Evolutionary conservation across 495 filamentous ascomycete species (phyloP), one percentile per base, ranked within the genome.

Genomic region (Lasiosphaeria ovina): DNA sequence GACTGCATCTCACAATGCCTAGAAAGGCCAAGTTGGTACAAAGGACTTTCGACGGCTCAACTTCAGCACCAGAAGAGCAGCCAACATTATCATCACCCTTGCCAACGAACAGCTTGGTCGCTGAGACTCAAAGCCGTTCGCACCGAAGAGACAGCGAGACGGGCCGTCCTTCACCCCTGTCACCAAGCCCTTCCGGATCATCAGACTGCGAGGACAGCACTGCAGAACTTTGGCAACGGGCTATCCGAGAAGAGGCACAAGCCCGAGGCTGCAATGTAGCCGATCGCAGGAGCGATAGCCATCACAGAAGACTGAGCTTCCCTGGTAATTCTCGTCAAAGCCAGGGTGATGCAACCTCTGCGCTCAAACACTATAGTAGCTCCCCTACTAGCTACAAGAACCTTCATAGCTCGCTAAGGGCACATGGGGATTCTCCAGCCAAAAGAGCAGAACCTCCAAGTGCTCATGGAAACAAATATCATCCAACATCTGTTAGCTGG

Each of bases 1-100:
- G 66, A 36, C 59, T 78, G 3, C 73, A 75, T 54, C 58, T 76
- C 3, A 65, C 66, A 6, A 61, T 72, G 32, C 65, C 73, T 0
- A 67, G 58, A 50, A 72, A 57, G 55, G 54, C 58, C 35, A 75
- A 70, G 61, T 48, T 66, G 5, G 53, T 54, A 44, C 53, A 61
- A 44, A 66, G 55, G 55, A 51, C 34, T 17, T 67, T 65, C 36
- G 69, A 67, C 50, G 57, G 57, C 31, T 10, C 58, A 12, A 48
- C 12, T n/a, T 34, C 52, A 50, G 35, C 49, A 4, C 31, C 34
- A 14, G 57, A 60, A 12, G 34, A 40, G 31, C 42, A 51, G 9
- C 47, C 38, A 31, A 34, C 34, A 44, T 51, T 45, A 16, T 34
- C 24, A 24, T 24, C 51, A 24, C 42, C 16, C 3, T 34, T 60